Evolutionary conservation across 805 yeast genomes (phyloP), one percentile per base, ranked within the genome.

Genomic region (Priceomyces haplophilus): DNA sequence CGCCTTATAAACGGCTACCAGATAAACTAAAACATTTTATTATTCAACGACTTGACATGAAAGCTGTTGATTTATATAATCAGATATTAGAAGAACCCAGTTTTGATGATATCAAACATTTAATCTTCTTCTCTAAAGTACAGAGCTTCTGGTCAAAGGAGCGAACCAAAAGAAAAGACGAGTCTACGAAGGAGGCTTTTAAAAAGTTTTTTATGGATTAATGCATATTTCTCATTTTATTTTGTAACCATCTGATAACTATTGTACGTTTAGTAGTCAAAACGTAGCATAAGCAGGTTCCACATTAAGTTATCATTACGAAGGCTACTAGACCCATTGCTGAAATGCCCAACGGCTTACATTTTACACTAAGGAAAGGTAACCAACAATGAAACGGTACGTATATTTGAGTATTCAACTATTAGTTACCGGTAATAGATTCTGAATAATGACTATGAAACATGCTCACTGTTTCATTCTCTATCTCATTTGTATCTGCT

Each of bases 71-170:
- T 17, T 40, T 53, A 32, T 53, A 49, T 41, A 40, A 47, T 17
- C 51, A 51, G 20, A 49, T 52, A 18, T 21, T 52, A 17, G 41
- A 37, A 3, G 39, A 38, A 15, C 42, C 43, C 2, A 34, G 45
- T 27, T 51, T 53, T 38, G 31, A 29, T 16, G 47, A 46, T 16
- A 41, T 51, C 24, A 49, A 48, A 30, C 47, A 49, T 16, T 23
- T 41, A 24, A 46, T 53, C 25, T 45, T 40, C 27, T 49, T 49
- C 40, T 45, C 46, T 25, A 53, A 53, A 38, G 53, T 53, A 3
- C 56, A 53, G 42, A 45, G 54, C 16, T 53, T 32, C 39, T 52
- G 56, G 54, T 49, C 53, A n/a, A 49, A 50, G 29, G 51, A 44
- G 38, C 33, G 56, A 25, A 50, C 44, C 15, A 47, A 38, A 27